Percentiles rank a stretch among this genome's conserved stretches.
Conservation (phyloP, 805 yeast species). For the Teunomyces lycoperdinae region DNA sequence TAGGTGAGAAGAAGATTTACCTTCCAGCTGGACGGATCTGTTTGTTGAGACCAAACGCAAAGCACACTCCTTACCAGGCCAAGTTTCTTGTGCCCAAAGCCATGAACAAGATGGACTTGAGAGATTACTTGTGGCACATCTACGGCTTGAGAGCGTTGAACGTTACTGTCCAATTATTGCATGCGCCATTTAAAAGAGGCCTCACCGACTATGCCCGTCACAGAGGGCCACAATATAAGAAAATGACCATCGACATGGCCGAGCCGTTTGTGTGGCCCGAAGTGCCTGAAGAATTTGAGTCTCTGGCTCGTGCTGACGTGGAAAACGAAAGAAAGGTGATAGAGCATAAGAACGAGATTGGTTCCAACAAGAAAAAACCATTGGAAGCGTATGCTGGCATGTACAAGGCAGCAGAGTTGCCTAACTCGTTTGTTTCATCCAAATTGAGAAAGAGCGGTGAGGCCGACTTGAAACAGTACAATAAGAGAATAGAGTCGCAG, state of each 20-base stretch:
- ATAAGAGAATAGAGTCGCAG: constrained; percentile 20
- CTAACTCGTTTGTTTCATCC: constrained; percentile 36
- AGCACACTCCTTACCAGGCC: constrained; percentile 95
- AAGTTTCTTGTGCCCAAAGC: constrained; percentile 91
- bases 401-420: constrained; percentile 42
- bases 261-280: constrained; percentile 97
- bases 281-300: constrained; percentile 34
- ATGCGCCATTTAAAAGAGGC: constrained; percentile 60
- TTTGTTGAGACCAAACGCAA: constrained; percentile 87
- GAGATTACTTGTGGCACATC: constrained; percentile 88
- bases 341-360: constrained; percentile 48
- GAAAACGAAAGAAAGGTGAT: constrained; percentile 51
- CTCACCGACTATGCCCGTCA: constrained; percentile 61
- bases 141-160: constrained; percentile 89
- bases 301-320: constrained; percentile 35
- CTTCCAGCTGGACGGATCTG: constrained; percentile 85
- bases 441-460: constrained; percentile 25
- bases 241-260: constrained; percentile 95
- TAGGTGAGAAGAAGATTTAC: constrained; percentile 73
- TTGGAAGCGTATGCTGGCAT: constrained; percentile 74
- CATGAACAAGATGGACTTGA: constrained; percentile 88
- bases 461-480: constrained; percentile 14
- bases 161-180: constrained; percentile 80
- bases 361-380: constrained; percentile 70
- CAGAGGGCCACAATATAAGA: constrained; percentile 79